These are phyloP conservation scores for Cladophialophora immunda DNA, from an alignment of 2,329 filamentous ascomycete genomes.

Conservation along the genomic window DNA sequence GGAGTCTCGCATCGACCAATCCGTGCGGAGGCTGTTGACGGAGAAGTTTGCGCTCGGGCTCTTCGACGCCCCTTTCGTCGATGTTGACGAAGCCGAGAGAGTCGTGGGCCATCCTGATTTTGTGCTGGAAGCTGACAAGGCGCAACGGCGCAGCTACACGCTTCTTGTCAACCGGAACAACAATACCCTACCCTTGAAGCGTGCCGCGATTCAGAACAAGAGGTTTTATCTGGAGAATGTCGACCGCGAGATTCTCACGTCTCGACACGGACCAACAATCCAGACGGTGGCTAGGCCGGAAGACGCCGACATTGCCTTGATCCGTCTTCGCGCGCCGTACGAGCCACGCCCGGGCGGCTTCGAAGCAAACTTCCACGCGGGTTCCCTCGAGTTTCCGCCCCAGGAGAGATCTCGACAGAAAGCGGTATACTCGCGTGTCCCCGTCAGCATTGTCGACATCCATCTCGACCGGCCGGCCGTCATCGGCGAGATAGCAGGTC, in stretches of 20 bases:
- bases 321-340: slow-evolving; percentile 27
- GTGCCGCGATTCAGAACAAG: background rate
- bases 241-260: background rate
- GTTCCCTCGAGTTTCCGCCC: slow-evolving; percentile 21
- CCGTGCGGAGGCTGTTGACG: slow-evolving; percentile 56
- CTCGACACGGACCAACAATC: slow-evolving; percentile 8
- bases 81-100: slow-evolving; percentile 41
- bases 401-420: slow-evolving; percentile 5
- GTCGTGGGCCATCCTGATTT: slow-evolving; percentile 28
- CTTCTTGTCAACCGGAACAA: slow-evolving; percentile 28
- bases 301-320: slow-evolving; percentile 26
- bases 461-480: slow-evolving; percentile 42
- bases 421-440: background rate
- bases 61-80: slow-evolving; percentile 62
- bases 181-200: slow-evolving; percentile 23
- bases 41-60: slow-evolving; percentile 63
- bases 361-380: slow-evolving; percentile 31
- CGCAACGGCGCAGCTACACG: slow-evolving; percentile 28
- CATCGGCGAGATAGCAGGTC: slow-evolving; percentile 53
- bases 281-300: slow-evolving; percentile 10
- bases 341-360: slow-evolving; percentile 30
- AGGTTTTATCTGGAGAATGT: slow-evolving; percentile 28
- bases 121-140: slow-evolving; percentile 11
- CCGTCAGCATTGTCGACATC: slow-evolving; percentile 25
- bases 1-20: slow-evolving; percentile 57